Conservation (phyloP, 192 early-diverging fungal genomes). For the Umbelopsis vinacea region DNA sequence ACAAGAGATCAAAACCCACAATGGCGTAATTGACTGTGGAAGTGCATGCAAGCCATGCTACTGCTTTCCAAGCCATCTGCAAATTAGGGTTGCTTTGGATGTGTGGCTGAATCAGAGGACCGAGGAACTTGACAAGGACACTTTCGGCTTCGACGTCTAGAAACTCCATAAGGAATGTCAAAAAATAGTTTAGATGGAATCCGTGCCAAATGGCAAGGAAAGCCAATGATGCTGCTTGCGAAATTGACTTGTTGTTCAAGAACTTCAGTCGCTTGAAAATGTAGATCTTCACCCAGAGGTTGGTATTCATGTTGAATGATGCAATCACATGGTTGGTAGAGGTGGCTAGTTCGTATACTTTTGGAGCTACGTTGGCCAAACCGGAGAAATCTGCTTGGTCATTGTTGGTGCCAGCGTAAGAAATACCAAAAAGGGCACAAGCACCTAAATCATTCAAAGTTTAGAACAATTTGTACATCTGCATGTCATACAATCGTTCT, state of each 20-base stretch:
- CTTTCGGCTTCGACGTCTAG: slow-evolving; percentile 57
- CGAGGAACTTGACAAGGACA: slow-evolving; percentile 36
- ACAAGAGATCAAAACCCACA: slow-evolving; percentile 54
- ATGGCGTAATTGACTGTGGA: slow-evolving; percentile 52
- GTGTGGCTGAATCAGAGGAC: slow-evolving; percentile 37
- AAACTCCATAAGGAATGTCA: slow-evolving; percentile 62
- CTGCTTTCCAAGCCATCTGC: slow-evolving; percentile 31
- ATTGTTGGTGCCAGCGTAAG: slow-evolving; percentile 56
- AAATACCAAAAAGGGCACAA: slow-evolving; percentile 58
- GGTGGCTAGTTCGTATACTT: slow-evolving; percentile 53
- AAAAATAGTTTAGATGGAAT: slow-evolving; percentile 59
- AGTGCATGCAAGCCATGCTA: slow-evolving; percentile 51
- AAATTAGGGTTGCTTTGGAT: slow-evolving; percentile 33
- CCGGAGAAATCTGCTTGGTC: slow-evolving; percentile 54
- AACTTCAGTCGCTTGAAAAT: slow-evolving; percentile 63
- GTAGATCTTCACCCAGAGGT: slow-evolving; percentile 65
- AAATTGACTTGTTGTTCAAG: slow-evolving; percentile 59
- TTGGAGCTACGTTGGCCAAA: slow-evolving; percentile 50
- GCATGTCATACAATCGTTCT: not conserved
- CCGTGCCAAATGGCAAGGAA: slow-evolving; percentile 73
- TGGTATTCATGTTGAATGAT: slow-evolving; percentile 71
- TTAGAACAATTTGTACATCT: not conserved
- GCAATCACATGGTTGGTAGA: slow-evolving; percentile 55
- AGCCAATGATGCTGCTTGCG: slow-evolving; percentile 45
- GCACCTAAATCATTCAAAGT: slow-evolving; percentile 37